Evolutionary conservation across 78 protist species (phyloP).

Genomic region (Planoprotostelium fungivorum): DNA sequence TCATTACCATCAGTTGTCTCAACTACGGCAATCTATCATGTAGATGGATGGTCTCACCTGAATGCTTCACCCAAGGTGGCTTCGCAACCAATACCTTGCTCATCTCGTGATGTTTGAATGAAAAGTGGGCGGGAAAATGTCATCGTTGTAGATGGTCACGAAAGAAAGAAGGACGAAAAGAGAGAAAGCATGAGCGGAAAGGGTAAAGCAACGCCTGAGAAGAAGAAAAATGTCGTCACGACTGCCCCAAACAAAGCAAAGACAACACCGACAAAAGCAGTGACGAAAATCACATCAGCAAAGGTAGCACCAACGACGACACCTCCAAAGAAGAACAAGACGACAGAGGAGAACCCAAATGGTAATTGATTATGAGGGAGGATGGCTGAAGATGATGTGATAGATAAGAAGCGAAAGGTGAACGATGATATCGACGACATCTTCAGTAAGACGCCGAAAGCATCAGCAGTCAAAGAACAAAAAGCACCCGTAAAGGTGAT

Average conservation of each 20-base stretch:
- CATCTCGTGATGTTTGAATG: too few species aligned
- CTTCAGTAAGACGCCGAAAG: neutral
- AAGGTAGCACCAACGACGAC: neutral
- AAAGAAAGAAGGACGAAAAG: too few species aligned
- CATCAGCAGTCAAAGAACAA: neutral
- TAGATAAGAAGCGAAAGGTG: neutral
- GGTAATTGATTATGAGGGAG: neutral
- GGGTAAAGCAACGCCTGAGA: neutral
- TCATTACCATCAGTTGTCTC: too few species aligned
- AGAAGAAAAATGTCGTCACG: neutral
- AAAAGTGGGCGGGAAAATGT: too few species aligned
- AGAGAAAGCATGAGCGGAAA: neutral
- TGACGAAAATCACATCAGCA: neutral
- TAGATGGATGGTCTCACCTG: too few species aligned
- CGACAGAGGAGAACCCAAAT: neutral
- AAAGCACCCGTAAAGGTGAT: neutral
- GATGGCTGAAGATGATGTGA: neutral
- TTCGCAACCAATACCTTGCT: too few species aligned
- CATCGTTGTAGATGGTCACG: too few species aligned
- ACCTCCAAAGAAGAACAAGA: neutral
- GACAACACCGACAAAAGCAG: neutral
- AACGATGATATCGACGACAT: neutral
- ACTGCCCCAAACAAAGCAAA: neutral
- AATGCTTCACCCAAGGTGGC: too few species aligned
- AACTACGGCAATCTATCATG: too few species aligned